Percentiles rank a stretch among this genome's conserved stretches.
Conservation (phyloP, 345 rosid species). For the Noccaea caerulescens region DNA sequence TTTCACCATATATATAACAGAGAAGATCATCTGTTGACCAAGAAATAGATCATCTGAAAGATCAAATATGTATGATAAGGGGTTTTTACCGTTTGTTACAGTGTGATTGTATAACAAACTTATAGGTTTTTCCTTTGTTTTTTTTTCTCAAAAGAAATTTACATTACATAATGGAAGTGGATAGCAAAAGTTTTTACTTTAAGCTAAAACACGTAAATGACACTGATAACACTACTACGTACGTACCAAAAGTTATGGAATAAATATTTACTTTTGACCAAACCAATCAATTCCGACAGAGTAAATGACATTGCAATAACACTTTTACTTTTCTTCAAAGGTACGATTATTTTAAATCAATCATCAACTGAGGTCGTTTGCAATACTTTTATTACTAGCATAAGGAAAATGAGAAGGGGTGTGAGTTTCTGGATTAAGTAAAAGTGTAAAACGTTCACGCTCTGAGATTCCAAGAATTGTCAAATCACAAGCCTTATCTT, state of each 20-base stretch:
- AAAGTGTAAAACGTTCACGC: too few species aligned
- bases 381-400: too few species aligned
- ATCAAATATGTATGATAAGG: not conserved
- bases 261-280: not conserved
- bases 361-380: too few species aligned
- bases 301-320: not conserved
- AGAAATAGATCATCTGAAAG: not conserved
- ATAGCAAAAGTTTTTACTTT: slow-evolving; percentile 1
- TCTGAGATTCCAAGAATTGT: not conserved
- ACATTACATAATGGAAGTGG: not conserved
- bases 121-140: slow-evolving; percentile 53
- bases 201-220: slow-evolving; percentile 7
- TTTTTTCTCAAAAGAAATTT: not conserved
- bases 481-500: too few species aligned
- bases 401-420: too few species aligned
- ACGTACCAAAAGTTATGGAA: not conserved
- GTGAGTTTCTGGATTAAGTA: too few species aligned
- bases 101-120: not conserved
- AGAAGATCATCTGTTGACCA: slow-evolving; percentile 5
- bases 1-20: not conserved
- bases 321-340: not conserved
- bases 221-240: not conserved
- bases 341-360: not conserved
- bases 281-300: not conserved
- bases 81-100: not conserved